phyloP scores from a whole-genome alignment of 2,329 filamentous ascomycete species.

The Elsinoe perseae region DNA sequence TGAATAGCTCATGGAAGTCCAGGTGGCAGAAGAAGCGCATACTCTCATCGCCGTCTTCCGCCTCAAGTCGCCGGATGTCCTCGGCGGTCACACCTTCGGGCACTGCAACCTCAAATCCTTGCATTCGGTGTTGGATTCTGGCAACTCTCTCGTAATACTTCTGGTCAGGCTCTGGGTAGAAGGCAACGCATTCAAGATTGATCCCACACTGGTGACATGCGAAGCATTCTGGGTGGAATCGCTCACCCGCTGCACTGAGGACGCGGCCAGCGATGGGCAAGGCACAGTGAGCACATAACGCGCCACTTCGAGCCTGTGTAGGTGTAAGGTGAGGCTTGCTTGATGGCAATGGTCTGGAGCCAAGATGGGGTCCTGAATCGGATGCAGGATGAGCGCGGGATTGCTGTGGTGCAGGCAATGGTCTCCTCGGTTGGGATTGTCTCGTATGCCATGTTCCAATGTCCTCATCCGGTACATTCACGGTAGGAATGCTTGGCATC shows the following conservation, averaged over 20 bases:
- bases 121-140: constrained; percentile 59
- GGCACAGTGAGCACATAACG: constrained; percentile 75
- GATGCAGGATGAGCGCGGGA: constrained; percentile 21
- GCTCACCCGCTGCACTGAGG: constrained; percentile 69
- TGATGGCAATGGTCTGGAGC: background rate
- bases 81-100: constrained; percentile 58
- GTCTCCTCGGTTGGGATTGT: background rate
- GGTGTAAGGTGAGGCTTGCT: constrained; percentile 40
- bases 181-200: constrained; percentile 86
- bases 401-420: constrained; percentile 24
- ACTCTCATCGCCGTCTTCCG: constrained; percentile 58
- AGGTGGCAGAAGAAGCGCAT: constrained; percentile 92
- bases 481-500: constrained; percentile 19
- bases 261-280: constrained; percentile 84
- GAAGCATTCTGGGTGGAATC: constrained; percentile 93
- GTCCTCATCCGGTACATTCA: constrained; percentile 17
- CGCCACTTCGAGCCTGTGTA: constrained; percentile 48
- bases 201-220: constrained; percentile 81
- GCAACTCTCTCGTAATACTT: constrained; percentile 63
- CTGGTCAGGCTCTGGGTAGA: constrained; percentile 80
- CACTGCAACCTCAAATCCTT: constrained; percentile 41
- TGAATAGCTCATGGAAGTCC: constrained; percentile 95
- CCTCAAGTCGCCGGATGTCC: constrained; percentile 24
- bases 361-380: background rate
- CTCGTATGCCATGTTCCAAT: background rate